A percentile compares a stretch with the other conserved stretches of the same genome.
Conservation (phyloP, 352 stramenopile species). For the Globisporangium paroecandrum region DNA sequence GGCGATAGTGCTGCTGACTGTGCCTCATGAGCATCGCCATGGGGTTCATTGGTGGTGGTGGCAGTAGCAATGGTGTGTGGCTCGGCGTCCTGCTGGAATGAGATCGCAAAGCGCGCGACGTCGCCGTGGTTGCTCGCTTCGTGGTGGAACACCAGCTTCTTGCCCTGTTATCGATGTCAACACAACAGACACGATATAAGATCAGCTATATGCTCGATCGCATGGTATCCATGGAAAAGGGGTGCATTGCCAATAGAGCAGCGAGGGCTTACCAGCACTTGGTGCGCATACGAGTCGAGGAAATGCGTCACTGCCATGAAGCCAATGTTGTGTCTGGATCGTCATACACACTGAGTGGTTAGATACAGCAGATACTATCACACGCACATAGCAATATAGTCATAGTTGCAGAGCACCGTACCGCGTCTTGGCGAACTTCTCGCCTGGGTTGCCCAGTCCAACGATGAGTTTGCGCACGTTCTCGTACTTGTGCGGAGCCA, state of each 20-base stretch:
- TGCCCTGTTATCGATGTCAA: slow-evolving; percentile 25
- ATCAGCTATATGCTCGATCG: neutral
- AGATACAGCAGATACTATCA: neutral
- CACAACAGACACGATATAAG: neutral
- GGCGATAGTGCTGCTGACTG: too few relatives aligned
- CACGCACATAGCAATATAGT: neutral
- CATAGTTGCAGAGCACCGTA: slow-evolving; percentile 17
- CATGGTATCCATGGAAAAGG: neutral
- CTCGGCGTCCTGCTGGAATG: slow-evolving; percentile 58
- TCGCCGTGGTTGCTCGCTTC: slow-evolving; percentile 66
- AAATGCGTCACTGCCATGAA: slow-evolving; percentile 65
- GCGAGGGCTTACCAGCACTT: slow-evolving; percentile 44
- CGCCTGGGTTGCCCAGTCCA: slow-evolving; percentile 78
- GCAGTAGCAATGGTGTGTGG: slow-evolving; percentile 1
- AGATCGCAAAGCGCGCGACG: slow-evolving; percentile 48
- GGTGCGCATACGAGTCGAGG: slow-evolving; percentile 53
- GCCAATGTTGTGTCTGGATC: slow-evolving; percentile 75
- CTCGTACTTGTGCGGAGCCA: slow-evolving; percentile 39
- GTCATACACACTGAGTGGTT: neutral
- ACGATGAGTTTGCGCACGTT: slow-evolving; percentile 80
- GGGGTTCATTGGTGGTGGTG: neutral
- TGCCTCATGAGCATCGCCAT: neutral
- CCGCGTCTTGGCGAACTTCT: slow-evolving; percentile 80
- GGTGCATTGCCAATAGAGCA: neutral
- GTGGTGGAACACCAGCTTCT: slow-evolving; percentile 46